These are phyloP conservation scores for Leccinum glutinopallens DNA, from an alignment of 1,284 basidiomycete genomes.

Conservation along the genomic window DNA sequence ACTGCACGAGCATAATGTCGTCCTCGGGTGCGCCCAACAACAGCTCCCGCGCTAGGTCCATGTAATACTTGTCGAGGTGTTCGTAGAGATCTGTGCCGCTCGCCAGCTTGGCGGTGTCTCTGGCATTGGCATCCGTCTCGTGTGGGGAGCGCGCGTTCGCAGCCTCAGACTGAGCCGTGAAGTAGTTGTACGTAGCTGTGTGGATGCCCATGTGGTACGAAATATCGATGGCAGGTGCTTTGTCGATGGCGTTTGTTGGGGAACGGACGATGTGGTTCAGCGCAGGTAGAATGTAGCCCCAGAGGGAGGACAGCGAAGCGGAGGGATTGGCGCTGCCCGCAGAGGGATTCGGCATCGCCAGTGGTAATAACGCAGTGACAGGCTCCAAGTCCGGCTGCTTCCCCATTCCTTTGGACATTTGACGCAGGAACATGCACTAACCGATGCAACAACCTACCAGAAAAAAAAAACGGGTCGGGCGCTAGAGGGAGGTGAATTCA, in stretches of 20 bases:
- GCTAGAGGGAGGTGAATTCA: background rate
- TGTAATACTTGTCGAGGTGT: constrained; percentile 67
- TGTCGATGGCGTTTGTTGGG: constrained; percentile 59
- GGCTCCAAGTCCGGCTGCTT: constrained; percentile 23
- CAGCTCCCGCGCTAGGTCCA: constrained; percentile 59
- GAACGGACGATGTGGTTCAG: constrained; percentile 73
- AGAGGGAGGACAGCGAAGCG: constrained; percentile 65
- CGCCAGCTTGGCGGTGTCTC: constrained; percentile 32
- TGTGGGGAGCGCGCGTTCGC: constrained; percentile 19
- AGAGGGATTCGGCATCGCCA: constrained; percentile 51
- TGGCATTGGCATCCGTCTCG: constrained; percentile 8
- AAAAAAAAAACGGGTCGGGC: background rate
- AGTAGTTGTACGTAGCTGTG: constrained; percentile 79
- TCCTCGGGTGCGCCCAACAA: constrained; percentile 64
- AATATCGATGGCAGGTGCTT: constrained; percentile 69
- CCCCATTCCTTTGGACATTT: constrained; percentile 36
- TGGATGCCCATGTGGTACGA: constrained; percentile 75
- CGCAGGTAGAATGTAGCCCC: constrained; percentile 73
- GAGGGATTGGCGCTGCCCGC: constrained; percentile 72
- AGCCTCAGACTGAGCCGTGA: constrained; percentile 61
- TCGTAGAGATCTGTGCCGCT: constrained; percentile 71
- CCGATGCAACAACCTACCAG: background rate
- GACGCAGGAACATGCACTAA: background rate
- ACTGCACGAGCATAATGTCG: constrained; percentile 64
- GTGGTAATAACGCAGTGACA: constrained; percentile 31